Evolutionary conservation across 495 filamentous ascomycete genomes (phyloP), one percentile per base, ranked within the genome.

Genomic region (Annulohypoxylon stygium): DNA sequence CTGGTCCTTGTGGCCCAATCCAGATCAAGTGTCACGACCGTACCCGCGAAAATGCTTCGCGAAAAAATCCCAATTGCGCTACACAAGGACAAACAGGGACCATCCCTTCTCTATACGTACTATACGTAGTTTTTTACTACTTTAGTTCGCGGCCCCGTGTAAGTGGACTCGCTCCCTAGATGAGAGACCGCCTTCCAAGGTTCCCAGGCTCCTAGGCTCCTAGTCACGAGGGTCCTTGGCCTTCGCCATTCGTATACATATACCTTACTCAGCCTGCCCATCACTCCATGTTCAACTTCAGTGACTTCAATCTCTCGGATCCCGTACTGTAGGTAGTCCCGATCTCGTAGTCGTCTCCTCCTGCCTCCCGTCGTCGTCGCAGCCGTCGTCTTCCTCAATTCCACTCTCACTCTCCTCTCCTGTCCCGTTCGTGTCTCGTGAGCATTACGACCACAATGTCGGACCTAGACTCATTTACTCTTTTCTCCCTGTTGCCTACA

Each of bases 401-500:
- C 51, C 30, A 20, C 36, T 20, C 53, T 30, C 30, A 30, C 30
- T 11, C 25, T 53, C 18, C 20, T 30, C 30, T 30, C 30, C 30
- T 37, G 14, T 43, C 37, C 25, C 30, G 14, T 73, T 33, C 34
- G 43, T 47, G 53, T 64, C 60, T 41, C 50, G 55, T 65, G 26
- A 69, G 73, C 9, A 4, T 34, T 23, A 50, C 67, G 20, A 18
- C 8, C 43, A 51, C 67, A 30, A 71, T 76, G 63, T 47, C 61
- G 62, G 61, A 64, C 18, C 53, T 33, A 12, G 16, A 67, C 12
- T 62, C 71, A n/a, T 87, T 87, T 68, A 60, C 75, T 48, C 72
- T 80, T 65, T 88, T 87, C 74, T 51, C 72, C 20, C 33, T 63
- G 12, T 79, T 87, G 10, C 83, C 86, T 33, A 53, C 81, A 36